Percentiles rank a stretch among this genome's conserved stretches.
Conservation (phyloP, 202 grass and related monocot genomes). For the Schoenoplectus tabernaemontani region DNA sequence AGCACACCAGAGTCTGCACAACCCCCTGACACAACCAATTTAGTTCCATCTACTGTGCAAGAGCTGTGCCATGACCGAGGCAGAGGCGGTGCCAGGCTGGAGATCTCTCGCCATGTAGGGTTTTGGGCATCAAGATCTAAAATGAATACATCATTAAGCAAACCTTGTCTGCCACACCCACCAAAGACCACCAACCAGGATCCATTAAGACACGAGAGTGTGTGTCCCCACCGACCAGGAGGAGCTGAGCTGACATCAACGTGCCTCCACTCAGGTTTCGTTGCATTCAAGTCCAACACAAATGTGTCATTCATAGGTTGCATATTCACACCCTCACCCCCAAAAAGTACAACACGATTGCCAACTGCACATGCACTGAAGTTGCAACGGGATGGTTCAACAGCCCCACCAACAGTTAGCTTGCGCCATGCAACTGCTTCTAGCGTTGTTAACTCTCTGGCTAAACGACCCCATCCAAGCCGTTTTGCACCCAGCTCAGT, state of each 20-base stretch:
- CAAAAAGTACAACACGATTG: conserved; percentile 89
- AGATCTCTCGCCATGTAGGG: conserved; percentile 81
- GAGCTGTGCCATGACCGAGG: conserved; percentile 95
- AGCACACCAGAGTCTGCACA: conserved; percentile 92
- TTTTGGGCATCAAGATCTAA: conserved; percentile 86
- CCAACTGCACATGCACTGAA: conserved; percentile 93
- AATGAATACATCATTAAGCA: conserved; percentile 96
- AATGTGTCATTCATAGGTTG: conserved; percentile 97
- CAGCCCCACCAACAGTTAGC: conserved; percentile 60
- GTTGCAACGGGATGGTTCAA: conserved; percentile 94
- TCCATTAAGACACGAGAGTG: conserved; percentile 73
- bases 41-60: conserved; percentile 80
- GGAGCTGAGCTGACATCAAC: conserved; percentile 70
- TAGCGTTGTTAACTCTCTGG: conserved; percentile 78
- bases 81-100: conserved; percentile 71
- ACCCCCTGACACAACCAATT: conserved; percentile 85
- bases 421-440: conserved; percentile 82
- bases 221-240: conserved; percentile 91
- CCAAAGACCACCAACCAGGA: conserved; percentile 78
- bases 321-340: conserved; percentile 89
- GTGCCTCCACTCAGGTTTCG: conserved; percentile 87
- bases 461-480: conserved; percentile 73
- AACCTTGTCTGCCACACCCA: conserved; percentile 71
- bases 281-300: conserved; percentile 76
- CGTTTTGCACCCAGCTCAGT: conserved; percentile 63